Base-by-base conservation (phyloP, 805 yeast genomes). In the baker's yeast (Saccharomyces cerevisiae) region DNA sequence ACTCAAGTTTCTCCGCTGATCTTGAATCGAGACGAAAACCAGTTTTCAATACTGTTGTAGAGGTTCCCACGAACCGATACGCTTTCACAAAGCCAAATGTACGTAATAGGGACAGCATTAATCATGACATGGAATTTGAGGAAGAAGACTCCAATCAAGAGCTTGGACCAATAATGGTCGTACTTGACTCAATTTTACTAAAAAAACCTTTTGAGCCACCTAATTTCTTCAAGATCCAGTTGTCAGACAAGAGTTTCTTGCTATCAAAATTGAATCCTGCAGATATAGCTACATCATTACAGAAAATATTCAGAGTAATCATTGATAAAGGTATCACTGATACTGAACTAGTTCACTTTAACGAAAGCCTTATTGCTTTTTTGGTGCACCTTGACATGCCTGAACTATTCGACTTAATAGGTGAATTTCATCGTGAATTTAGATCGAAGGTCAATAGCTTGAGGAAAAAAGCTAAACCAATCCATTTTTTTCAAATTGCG, bases 401-500 rank as follows among this genome's bases (percentile, higher is more conserved):
- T 1, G 55, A 57, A n/a, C 29, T 66, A 3, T 58, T 55, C 48
- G 52, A 56, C 8, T 31, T 57, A 2, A 54, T 68, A 8, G 59
- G 61, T 17, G 53, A 57, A 5, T 69, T 68, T 48, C 71, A 69
- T 41, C 57, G 50, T 32, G 53, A 49, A 4, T 69, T 68, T 47
- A 57, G 70, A 17, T 55, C 61, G 1, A 68, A 64, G 50, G 67
- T 66, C 2, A 57, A 55, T 41, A 14, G 49, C 10, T 36, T 61
- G 17, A 53, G 61, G 30, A 56, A 56, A 5, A 61, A 58, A 48
- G 66, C 68, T 3, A 69, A 69, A 55, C 63, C 71, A 2, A 64
- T 69, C 21, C 71, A 68, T 51, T 68, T 69, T 54, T 66, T 56
- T 47, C 64, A 65, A 41, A 57, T 69, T 29, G 61, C 70, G 0